Base-by-base conservation (phyloP, 257 asterid species). In the Solanum acaule region DNA sequence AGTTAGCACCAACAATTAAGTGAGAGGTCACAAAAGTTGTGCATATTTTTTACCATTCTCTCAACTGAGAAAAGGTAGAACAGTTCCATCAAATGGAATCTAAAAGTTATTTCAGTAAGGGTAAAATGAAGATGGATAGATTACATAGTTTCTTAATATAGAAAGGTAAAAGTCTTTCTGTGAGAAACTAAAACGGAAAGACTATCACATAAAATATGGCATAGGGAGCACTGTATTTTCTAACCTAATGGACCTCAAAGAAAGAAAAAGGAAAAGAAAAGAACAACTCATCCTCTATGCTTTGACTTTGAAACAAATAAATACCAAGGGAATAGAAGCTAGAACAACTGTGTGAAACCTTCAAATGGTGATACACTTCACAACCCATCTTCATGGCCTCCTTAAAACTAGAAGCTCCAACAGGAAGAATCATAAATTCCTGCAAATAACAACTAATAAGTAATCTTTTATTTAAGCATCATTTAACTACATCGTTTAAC, bases 361-460 rank as follows among this genome's bases (percentile, higher is more conserved):
- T 97, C 94, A 96, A 90, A 91, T 95, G 88, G 94, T 97, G 99
- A 88, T 97, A 97, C 37, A 96, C 98, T 97, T 97, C 99, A 20
- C 96, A 98, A 42, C 98, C 99, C 98, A 96, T 97, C 94, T 96
- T 96, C 99, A 97, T 97, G 89, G 99, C 98, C 89, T 97, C 98
- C 94, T 94, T 93, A 90, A 97, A 97, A 78, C 96, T 91, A 87
- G 98, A 89, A 92, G 98, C 99, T 87, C 99, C 99, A 91, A 91
- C 92, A 52, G 99, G 99, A 85, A 97, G 98, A 93, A 97, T 95
- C 99, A 97, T 96, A 91, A 97, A 96, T 89, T 96, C 98, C 98
- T 95, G 94, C 89, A 88, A 49, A 46, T 71, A 68, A 83, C 76
- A 71, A 29, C 23, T 6, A 79, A 44, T 79, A 0, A 79, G 85